A percentile compares a stretch with the other conserved stretches of the same genome.
Evolutionary conservation across 139 green algal species (phyloP).

Genomic region (Nannochloris sp.): DNA sequence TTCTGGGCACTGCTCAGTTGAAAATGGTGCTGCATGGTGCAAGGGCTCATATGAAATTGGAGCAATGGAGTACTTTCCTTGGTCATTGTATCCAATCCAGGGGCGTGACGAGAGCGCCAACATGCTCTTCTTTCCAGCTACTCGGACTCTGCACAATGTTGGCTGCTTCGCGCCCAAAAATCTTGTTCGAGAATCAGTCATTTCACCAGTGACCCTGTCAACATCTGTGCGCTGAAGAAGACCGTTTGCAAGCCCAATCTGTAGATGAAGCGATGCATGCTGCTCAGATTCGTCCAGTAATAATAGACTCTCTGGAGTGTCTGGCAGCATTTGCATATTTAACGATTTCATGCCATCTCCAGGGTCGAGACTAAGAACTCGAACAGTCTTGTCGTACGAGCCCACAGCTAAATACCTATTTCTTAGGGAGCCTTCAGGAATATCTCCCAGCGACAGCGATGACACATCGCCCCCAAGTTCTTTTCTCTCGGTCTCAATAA

Average conservation of each 20-base stretch:
- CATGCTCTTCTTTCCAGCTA: slow-evolving; percentile 69
- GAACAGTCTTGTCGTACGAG: slow-evolving; percentile 72
- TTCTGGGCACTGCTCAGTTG: slow-evolving; percentile 89
- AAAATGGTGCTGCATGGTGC: slow-evolving; percentile 76
- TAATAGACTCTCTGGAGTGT: slow-evolving; percentile 57
- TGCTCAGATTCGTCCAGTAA: slow-evolving; percentile 54
- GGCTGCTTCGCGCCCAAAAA: slow-evolving; percentile 84
- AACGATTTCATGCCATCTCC: slow-evolving; percentile 61
- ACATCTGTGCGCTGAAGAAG: slow-evolving; percentile 91
- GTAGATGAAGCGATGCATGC: slow-evolving; percentile 69
- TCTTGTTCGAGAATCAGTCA: slow-evolving; percentile 80
- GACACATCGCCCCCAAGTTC: slow-evolving; percentile 87
- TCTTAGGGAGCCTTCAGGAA: slow-evolving; percentile 67
- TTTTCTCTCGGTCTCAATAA: slow-evolving; percentile 86
- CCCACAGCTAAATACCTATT: slow-evolving; percentile 75
- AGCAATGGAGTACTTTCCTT: slow-evolving; percentile 78
- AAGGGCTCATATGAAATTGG: slow-evolving; percentile 86
- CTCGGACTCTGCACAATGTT: slow-evolving; percentile 59
- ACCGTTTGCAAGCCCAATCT: slow-evolving; percentile 76
- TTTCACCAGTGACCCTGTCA: slow-evolving; percentile 60
- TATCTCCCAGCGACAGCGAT: slow-evolving; percentile 69
- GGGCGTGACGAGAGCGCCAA: slow-evolving; percentile 83
- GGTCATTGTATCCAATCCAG: slow-evolving; percentile 88
- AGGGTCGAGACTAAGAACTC: slow-evolving; percentile 81
- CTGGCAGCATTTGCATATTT: slow-evolving; percentile 36